Conservation (phyloP, 371 early-diverging fungal species). For the Mortierella sp. region DNA sequence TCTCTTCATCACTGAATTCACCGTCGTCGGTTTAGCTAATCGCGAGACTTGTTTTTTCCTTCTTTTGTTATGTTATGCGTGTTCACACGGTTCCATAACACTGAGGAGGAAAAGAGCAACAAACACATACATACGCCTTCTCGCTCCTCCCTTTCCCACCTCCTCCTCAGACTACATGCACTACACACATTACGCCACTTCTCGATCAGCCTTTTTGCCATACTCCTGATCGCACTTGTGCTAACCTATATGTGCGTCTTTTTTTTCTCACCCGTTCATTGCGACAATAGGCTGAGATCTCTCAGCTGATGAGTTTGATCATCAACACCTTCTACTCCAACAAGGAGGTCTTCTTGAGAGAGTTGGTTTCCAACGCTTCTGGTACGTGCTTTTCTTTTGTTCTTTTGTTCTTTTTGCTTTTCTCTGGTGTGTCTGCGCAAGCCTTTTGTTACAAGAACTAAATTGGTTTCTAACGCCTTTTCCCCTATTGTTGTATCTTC, state of each 20-base stretch:
- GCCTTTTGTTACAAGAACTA: neutral
- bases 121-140: neutral
- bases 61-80: neutral
- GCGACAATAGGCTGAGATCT: conserved; percentile 87
- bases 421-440: neutral
- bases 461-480: neutral
- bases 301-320: conserved; percentile 96
- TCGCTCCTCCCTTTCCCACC: neutral
- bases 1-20: neutral
- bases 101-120: neutral
- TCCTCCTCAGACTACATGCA: neutral
- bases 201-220: neutral
- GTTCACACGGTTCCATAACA: neutral
- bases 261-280: neutral
- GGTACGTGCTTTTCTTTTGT: conserved; percentile 23
- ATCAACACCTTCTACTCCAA: conserved; percentile 92
- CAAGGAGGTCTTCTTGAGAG: conserved; percentile 97
- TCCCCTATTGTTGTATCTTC: neutral
- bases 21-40: neutral
- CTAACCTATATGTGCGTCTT: neutral
- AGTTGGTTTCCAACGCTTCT: conserved; percentile 95
- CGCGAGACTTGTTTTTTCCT: neutral
- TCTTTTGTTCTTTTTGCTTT: neutral
- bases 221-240: neutral
- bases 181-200: neutral